Conservation (phyloP, 176 grass and related monocot species). For the Miscanthus lutarioriparius region DNA sequence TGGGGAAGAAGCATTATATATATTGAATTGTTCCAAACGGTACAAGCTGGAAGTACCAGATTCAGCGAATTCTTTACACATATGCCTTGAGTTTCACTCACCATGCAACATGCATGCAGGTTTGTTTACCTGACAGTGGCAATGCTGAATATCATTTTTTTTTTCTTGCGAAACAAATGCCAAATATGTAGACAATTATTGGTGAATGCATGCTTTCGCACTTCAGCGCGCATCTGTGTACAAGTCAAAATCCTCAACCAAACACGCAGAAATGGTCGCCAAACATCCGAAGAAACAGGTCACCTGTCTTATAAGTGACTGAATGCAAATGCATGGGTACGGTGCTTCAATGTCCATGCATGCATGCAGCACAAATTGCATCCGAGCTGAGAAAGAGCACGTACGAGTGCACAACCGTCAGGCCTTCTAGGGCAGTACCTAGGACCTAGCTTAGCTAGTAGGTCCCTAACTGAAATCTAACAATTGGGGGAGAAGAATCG, state of each 20-base stretch:
- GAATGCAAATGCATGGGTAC: neutral
- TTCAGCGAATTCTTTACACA: neutral
- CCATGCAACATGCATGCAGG: neutral
- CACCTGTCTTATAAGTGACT: neutral
- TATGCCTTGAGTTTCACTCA: constrained; percentile 38
- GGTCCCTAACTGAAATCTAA: constrained; percentile 6
- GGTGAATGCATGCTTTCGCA: neutral
- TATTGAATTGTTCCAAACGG: neutral
- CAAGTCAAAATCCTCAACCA: constrained; percentile 13
- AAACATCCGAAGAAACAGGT: neutral
- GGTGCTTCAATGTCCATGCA: constrained; percentile 1
- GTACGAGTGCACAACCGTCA: constrained; percentile 20
- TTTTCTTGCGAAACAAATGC: neutral
- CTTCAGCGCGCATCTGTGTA: neutral
- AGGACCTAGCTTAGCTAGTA: neutral
- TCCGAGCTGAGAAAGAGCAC: neutral
- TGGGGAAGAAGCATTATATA: constrained; percentile 4
- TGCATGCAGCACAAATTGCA: neutral
- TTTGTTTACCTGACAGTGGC: neutral
- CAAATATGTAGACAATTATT: neutral
- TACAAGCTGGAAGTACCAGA: neutral
- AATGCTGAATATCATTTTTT: neutral
- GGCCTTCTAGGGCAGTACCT: neutral
- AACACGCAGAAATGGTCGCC: constrained; percentile 1
- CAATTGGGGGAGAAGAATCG: neutral